phyloP scores from a whole-genome alignment of 1,139 yeast genomes.

The Meyerozyma carpophila region DNA sequence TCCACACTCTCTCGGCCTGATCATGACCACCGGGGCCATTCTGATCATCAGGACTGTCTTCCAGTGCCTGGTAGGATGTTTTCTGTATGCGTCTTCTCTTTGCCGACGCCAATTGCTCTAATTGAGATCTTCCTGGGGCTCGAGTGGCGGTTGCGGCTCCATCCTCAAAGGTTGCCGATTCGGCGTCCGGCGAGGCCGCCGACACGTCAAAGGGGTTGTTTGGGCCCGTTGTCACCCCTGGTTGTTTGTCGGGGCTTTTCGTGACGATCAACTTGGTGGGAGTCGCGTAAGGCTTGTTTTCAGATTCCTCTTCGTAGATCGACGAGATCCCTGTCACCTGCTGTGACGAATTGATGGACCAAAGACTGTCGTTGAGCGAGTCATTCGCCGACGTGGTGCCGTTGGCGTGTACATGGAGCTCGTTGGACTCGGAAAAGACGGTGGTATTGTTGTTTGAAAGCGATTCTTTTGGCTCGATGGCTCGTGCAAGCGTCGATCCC shows the following conservation, averaged over 20 bases:
- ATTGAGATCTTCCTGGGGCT: conserved; percentile 33
- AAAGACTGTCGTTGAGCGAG: neutral
- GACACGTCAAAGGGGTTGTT: neutral
- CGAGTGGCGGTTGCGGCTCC: conserved; percentile 24
- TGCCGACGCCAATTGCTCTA: conserved; percentile 36
- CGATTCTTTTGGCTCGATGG: conserved; percentile 7
- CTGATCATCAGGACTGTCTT: neutral
- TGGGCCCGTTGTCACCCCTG: neutral
- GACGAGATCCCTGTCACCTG: conserved; percentile 23
- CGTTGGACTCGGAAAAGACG: conserved; percentile 5
- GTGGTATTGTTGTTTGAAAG: conserved; percentile 3
- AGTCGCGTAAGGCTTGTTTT: conserved; percentile 20
- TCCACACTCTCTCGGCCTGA: conserved; percentile 28
- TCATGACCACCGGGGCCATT: conserved; percentile 2
- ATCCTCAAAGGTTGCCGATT: neutral
- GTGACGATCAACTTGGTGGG: conserved; percentile 22
- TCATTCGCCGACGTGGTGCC: conserved; percentile 16
- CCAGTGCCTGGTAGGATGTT: neutral
- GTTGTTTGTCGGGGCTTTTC: neutral
- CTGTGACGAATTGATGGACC: neutral
- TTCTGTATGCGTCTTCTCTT: neutral
- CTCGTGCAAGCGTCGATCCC: conserved; percentile 10
- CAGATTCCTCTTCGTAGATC: conserved; percentile 21
- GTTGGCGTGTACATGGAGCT: conserved; percentile 8
- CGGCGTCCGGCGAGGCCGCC: neutral